These are phyloP conservation scores for Chaetomiaceae sp. DNA, from an alignment of 2,329 filamentous ascomycete species.

Conservation along the genomic window DNA sequence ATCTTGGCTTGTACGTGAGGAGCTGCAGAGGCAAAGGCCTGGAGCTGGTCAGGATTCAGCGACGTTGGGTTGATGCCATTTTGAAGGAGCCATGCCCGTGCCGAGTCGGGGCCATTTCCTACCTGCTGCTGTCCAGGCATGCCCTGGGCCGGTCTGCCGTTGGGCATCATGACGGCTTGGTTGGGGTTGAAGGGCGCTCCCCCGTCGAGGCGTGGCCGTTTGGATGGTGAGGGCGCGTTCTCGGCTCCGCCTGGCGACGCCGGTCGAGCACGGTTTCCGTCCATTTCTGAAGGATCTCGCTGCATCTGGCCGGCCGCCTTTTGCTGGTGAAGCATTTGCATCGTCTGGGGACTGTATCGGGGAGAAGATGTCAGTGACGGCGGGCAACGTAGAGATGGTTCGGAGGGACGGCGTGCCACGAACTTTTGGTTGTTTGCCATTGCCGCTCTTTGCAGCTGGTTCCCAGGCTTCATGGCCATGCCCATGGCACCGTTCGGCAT, in stretches of 20 bases:
- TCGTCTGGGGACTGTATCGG: conserved; percentile 54
- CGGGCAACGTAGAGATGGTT: too few relatives aligned
- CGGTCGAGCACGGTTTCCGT: conserved; percentile 74
- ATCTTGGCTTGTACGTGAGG: conserved; percentile 71
- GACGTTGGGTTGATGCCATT: conserved; percentile 71
- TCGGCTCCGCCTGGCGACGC: conserved; percentile 79
- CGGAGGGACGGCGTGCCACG: conserved; percentile 27
- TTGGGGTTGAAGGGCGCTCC: conserved; percentile 67
- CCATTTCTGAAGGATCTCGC: conserved; percentile 80
- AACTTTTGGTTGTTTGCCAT: conserved; percentile 76
- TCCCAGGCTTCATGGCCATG: conserved; percentile 54
- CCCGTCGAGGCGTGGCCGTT: conserved; percentile 77
- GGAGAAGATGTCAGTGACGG: conserved; percentile 15
- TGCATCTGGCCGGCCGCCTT: conserved; percentile 67
- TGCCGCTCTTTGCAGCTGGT: conserved; percentile 66
- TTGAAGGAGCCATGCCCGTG: conserved; percentile 58
- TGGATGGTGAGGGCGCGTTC: conserved; percentile 87
- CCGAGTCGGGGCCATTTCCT: conserved; percentile 45
- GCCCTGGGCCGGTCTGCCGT: conserved; percentile 64
- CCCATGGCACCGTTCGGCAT: conserved; percentile 58
- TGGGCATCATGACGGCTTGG: conserved; percentile 65
- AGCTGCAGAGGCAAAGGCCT: conserved; percentile 53
- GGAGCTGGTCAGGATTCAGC: conserved; percentile 73
- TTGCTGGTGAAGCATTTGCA: conserved; percentile 68
- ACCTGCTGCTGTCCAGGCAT: conserved; percentile 70